Evolutionary conservation across 2,329 filamentous ascomycete genomes (phyloP), one percentile per base, ranked within the genome.

Genomic region (Fusarium circinatum): DNA sequence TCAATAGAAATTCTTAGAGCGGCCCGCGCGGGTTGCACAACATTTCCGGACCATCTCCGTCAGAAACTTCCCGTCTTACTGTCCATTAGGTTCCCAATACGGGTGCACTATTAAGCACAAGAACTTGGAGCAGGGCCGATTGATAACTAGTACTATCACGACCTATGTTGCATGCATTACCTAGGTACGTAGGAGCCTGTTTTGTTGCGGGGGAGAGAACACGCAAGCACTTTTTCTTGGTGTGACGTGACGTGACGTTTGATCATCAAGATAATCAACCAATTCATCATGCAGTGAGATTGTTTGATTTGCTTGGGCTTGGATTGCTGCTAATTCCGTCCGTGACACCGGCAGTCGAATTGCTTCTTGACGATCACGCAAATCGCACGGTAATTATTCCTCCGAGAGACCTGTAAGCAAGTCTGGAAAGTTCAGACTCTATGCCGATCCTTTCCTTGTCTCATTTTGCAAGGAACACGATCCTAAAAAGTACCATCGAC

Each of bases 181-280:
- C n/a, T 38, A 34, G 26, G 26, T 20, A 34, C 20, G 26, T 32
- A 49, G 18, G 44, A 14, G 45, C 17, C 48, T 58, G 42, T 26
- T 34, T 36, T 44, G n/a, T 34, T 61, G 61, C 42, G 65, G 66
- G 65, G 66, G 39, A 65, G 60, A 32, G 32, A 24, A 36, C 32
- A 59, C 44, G 48, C 67, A 56, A 66, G 48, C 61, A 17, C 47
- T 63, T 30, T 30, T 30, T 20, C 22, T 36, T 42, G 47, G 44
- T 47, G 57, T 62, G 57, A 62, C 51, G 49, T 62, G 57, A 62
- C 51, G 34, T 57, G 39, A 58, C n/a, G 9, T 44, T 55, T 54
- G 62, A 74, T 74, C 62, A 74, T 74, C 71, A 68, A 71, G 67
- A 74, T 74, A 72, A 71, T 74, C 57, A 62, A 52, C 34, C 55